These are phyloP conservation scores for Lipomyces lipofer DNA, from an alignment of 805 yeast genomes.

Conservation along the genomic window DNA sequence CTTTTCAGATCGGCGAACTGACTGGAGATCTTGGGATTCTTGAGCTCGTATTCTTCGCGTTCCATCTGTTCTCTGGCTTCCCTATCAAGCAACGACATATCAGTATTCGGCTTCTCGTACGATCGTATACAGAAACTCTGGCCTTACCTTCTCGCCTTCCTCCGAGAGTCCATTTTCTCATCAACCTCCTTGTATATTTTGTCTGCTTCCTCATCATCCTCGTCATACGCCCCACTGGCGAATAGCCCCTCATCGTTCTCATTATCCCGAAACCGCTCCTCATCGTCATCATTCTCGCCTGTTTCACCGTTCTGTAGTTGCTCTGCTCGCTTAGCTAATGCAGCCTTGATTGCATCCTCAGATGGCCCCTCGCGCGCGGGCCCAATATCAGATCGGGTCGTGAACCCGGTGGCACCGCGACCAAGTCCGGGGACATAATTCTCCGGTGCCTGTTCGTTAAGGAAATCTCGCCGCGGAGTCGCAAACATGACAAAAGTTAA, in stretches of 20 bases:
- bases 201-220: constrained; percentile 80
- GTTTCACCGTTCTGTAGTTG: constrained; percentile 34
- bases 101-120: background rate
- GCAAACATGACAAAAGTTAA: constrained; percentile 24
- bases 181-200: constrained; percentile 68
- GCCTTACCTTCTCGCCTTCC: constrained; percentile 32
- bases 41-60: constrained; percentile 33
- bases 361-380: constrained; percentile 45
- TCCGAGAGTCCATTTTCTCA: constrained; percentile 42
- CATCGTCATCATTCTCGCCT: constrained; percentile 35
- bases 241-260: constrained; percentile 42
- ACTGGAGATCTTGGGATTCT: constrained; percentile 44
- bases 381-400: constrained; percentile 78
- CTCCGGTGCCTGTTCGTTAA: constrained; percentile 83
- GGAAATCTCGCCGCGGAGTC: constrained; percentile 46
- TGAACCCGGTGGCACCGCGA: constrained; percentile 92
- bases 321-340: constrained; percentile 30
- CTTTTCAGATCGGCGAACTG: constrained; percentile 71
- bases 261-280: constrained; percentile 38
- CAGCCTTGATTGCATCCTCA: constrained; percentile 41
- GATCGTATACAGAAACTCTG: background rate
- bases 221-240: constrained; percentile 39
- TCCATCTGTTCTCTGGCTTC: constrained; percentile 35
- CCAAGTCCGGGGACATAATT: constrained; percentile 93
- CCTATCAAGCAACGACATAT: constrained; percentile 17